Evolutionary conservation across 176 grass and related monocot species (phyloP).

Genomic region (Zea mays): DNA sequence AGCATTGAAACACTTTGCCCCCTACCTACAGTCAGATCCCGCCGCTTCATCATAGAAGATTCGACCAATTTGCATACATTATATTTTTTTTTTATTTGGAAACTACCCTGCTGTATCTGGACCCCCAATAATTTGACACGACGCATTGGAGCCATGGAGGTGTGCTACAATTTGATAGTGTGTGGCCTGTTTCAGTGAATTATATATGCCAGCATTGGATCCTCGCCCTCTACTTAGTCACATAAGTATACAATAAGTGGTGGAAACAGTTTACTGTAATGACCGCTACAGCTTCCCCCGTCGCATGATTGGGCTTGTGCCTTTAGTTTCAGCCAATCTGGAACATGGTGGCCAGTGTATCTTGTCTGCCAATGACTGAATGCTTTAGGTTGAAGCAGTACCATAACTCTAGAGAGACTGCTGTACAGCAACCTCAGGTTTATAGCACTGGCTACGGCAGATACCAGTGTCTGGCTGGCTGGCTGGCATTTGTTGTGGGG

Average conservation of each 20-base stretch:
- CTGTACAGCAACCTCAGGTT: background rate
- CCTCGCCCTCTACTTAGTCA: background rate
- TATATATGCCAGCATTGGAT: conserved; percentile 15
- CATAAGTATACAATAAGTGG: background rate
- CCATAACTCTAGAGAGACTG: background rate
- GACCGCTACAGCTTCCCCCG: background rate
- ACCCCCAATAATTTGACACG: conserved; percentile 16
- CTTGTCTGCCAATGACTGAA: background rate
- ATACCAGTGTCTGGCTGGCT: background rate
- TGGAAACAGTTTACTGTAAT: background rate
- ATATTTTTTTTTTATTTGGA: background rate
- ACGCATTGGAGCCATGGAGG: background rate
- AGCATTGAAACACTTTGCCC: conserved; percentile 61
- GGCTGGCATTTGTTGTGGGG: background rate
- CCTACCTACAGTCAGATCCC: conserved; percentile 65
- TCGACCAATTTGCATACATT: background rate
- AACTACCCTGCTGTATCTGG: background rate
- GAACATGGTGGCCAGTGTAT: background rate
- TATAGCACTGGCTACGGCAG: background rate
- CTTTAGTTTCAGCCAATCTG: background rate
- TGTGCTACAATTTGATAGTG: background rate
- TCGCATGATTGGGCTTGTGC: background rate
- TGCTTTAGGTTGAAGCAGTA: background rate
- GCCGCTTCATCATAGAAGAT: conserved; percentile 37
- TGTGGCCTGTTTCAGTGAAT: background rate